Base-by-base conservation (phyloP, 192 early-diverging fungal species). In the Coemansia sp. region DNA sequence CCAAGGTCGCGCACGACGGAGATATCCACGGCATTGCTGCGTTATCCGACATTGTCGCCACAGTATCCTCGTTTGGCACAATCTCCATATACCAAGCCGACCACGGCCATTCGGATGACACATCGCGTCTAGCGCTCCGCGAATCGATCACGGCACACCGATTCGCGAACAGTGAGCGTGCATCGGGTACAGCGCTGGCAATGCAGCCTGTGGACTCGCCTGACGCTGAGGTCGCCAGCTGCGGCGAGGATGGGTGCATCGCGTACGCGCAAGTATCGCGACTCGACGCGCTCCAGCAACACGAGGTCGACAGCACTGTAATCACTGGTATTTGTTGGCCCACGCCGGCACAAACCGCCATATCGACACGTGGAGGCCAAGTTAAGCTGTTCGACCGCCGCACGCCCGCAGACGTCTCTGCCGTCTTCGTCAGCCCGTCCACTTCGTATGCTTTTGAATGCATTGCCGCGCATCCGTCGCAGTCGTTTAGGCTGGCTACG, bases 341-440 rank as follows among this genome's bases (percentile, higher is more conserved):
- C 7, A 77, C 79, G 13, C 66, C 71, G 2, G 23, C 64, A 9
- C 79, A 81, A 61, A 40, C 77, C 34, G 68, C 78, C 6, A 59
- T 71, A 8, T 63, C 72, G 6, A 81, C 75, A 7, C 78, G 78
- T 18, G 67, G 62, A 13, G 79, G 83, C 0, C 83, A 84, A 58
- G 58, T 81, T 40, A 84, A 84, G 59, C 49, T 81, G 9, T 77
- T 81, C 56, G 83, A 84, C 59, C 55, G 78, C 5, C 74, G 83
- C 16, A 35, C 39, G 7, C 67, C 63, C 3, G 43, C 61, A 40
- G 51, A 69, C 3, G 66, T 71, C 25, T 29, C 65, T 2, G 65
- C 75, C 1, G 83, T 78, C 81, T 39, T 34, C 29, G 30, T 31
- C 26, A 34, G 25, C 13, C 55, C 69, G 2, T 33, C 64, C 3